A percentile compares a stretch with the other conserved stretches of the same genome.
Conservation (phyloP, 2,329 filamentous ascomycete genomes). For the Graphilbum sp. region DNA sequence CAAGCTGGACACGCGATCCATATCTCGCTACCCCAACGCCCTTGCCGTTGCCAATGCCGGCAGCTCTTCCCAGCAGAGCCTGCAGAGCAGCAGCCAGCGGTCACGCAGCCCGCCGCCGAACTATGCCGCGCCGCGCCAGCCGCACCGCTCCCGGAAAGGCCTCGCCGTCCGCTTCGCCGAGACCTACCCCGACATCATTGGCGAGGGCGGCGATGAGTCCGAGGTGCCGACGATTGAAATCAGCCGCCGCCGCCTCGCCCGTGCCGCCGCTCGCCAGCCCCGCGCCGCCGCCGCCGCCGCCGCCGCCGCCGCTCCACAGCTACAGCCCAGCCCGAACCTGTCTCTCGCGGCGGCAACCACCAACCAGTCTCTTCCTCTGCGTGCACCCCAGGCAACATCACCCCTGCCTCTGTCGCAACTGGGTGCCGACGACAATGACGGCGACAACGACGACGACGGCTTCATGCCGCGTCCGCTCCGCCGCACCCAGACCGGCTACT, state of each 20-base stretch:
- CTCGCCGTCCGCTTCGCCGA: conserved; percentile 61
- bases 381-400: conserved; percentile 13
- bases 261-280: conserved; percentile 5
- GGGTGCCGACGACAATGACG: not conserved
- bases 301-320: no score
- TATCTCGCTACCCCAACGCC: conserved; percentile 38
- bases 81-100: conserved; percentile 24
- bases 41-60: conserved; percentile 24
- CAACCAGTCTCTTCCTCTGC: conserved; percentile 3
- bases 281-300: no score
- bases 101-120: conserved; percentile 25
- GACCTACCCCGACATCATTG: conserved; percentile 63
- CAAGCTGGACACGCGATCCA: conserved; percentile 37
- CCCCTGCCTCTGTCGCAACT: conserved; percentile 10
- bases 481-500: conserved; percentile 41
- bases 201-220: conserved; percentile 80
- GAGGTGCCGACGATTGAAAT: conserved; percentile 58
- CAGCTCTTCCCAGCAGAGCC: conserved; percentile 25
- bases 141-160: conserved; percentile 36
- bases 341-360: no score
- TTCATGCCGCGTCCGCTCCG: conserved; percentile 38
- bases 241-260: conserved; percentile 35
- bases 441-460: conserved; percentile 10
- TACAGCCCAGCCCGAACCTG: no score
- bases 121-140: not conserved